Evolutionary conservation across 1,139 yeast species (phyloP), one percentile per base, ranked within the genome.

Genomic region (Blastobotrys serpentis): DNA sequence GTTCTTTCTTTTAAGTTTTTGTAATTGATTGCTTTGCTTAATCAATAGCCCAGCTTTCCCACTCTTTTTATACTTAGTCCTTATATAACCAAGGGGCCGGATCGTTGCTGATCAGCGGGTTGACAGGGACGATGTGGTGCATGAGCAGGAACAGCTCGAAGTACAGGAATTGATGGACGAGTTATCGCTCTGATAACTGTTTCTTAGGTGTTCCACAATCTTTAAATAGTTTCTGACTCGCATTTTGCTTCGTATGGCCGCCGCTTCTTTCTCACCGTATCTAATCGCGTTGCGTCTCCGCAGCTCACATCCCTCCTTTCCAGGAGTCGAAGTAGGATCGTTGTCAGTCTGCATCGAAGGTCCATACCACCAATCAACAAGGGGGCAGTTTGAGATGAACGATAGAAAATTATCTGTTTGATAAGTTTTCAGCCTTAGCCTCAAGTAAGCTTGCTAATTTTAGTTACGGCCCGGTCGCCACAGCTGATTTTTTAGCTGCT

Each of bases 41-140:
- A n/a, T n/a, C n/a, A n/a, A n/a, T n/a, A n/a, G n/a, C n/a, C n/a
- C n/a, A n/a, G n/a, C n/a, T n/a, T n/a, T n/a, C n/a, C n/a, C n/a
- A n/a, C n/a, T n/a, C n/a, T n/a, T n/a, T n/a, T n/a, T n/a, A n/a
- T n/a, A n/a, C n/a, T n/a, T n/a, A n/a, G n/a, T n/a, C n/a, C n/a
- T n/a, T n/a, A n/a, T n/a, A n/a, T n/a, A n/a, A n/a, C n/a, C n/a
- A 23, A 23, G 26, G 26, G 26, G 26, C 8, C 8, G 26, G 26
- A 5, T 23, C 8, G 13, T 10, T 11, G 32, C 4, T 6, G 13
- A 7, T 36, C 25, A 36, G 5, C 40, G 22, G 11, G 25, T 36
- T 10, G 40, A 36, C 10, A 13, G 10, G 14, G 40, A 36, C 40
- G 40, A 36, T 36, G 40, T 19, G 25, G 40, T 36, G 25, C 40